phyloP scores from a whole-genome alignment of 2,329 filamentous ascomycete species.

The Fusarium redolens region DNA sequence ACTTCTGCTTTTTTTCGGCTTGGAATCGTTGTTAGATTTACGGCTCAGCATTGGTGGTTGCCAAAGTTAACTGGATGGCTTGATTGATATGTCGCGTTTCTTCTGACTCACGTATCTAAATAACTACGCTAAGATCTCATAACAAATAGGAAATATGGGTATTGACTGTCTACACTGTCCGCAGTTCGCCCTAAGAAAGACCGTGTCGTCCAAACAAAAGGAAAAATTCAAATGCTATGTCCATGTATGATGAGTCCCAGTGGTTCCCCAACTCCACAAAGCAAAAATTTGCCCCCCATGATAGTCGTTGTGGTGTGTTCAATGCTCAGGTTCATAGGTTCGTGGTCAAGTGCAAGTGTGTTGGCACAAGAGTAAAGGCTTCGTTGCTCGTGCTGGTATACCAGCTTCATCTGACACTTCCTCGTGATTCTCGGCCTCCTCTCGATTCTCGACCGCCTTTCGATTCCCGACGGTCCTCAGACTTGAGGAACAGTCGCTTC shows the following conservation, averaged over 20 bases:
- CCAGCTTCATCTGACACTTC: conserved; percentile 32
- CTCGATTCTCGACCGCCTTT: conserved; percentile 27
- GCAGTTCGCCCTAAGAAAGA: conserved; percentile 41
- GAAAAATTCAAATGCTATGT: conserved; percentile 37
- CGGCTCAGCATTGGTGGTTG: not conserved
- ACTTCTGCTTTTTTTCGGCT: conserved; percentile 31
- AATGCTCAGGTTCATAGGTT: conserved; percentile 29
- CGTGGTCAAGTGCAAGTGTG: conserved; percentile 14
- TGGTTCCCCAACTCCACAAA: conserved; percentile 43
- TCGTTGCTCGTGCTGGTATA: conserved; percentile 10
- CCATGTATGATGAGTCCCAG: conserved; percentile 37
- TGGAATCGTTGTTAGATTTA: not conserved
- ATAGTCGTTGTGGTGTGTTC: conserved; percentile 35
- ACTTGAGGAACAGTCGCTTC: conserved; percentile 72
- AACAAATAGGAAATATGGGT: conserved; percentile 46
- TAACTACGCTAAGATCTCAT: conserved; percentile 10
- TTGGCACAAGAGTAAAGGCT: conserved; percentile 17
- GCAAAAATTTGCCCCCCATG: conserved; percentile 35
- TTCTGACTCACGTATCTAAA: conserved; percentile 12
- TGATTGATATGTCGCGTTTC: not conserved
- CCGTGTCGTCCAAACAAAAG: conserved; percentile 32
- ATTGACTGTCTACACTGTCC: conserved; percentile 46
- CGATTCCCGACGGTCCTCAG: conserved; percentile 42
- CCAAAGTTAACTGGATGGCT: not conserved
- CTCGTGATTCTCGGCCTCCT: conserved; percentile 33